phyloP scores from a whole-genome alignment of 805 yeast species.

The Candida maltosa region DNA sequence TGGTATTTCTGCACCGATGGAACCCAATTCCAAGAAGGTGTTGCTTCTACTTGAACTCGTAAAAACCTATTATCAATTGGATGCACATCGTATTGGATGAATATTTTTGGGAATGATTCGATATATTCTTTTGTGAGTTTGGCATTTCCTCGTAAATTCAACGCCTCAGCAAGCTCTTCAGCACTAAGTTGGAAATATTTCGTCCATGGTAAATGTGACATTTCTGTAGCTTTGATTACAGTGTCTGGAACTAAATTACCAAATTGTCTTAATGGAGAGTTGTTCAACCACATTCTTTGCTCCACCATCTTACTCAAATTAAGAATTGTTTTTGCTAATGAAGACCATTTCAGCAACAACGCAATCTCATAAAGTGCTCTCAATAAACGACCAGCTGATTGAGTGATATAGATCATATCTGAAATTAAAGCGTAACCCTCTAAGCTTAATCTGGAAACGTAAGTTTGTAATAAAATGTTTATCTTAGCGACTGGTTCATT shows the following conservation, averaged over 20 bases:
- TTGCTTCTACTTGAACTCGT: constrained; percentile 60
- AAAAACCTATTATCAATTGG: constrained; percentile 75
- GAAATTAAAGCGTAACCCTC: constrained; percentile 90
- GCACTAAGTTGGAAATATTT: constrained; percentile 69
- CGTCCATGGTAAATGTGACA: constrained; percentile 78
- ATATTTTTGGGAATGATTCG: constrained; percentile 69
- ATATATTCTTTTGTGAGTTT: constrained; percentile 55
- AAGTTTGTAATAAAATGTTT: constrained; percentile 77
- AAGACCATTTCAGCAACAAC: constrained; percentile 68
- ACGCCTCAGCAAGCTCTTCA: constrained; percentile 78
- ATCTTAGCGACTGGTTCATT: constrained; percentile 76
- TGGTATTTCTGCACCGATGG: constrained; percentile 53
- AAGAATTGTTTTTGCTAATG: constrained; percentile 52
- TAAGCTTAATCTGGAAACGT: constrained; percentile 70
- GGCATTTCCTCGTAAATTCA: constrained; percentile 69
- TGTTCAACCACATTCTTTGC: constrained; percentile 76
- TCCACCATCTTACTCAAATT: constrained; percentile 79
- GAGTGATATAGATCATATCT: constrained; percentile 90
- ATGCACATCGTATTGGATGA: constrained; percentile 58
- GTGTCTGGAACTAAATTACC: constrained; percentile 62
- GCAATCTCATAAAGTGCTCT: constrained; percentile 84
- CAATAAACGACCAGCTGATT: constrained; percentile 85
- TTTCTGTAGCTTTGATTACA: constrained; percentile 70
- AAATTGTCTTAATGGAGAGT: constrained; percentile 85
- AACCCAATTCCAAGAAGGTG: constrained; percentile 76